These are phyloP conservation scores for Haematococcus lacustris DNA, from an alignment of 139 green algal genomes.

Conservation along the genomic window DNA sequence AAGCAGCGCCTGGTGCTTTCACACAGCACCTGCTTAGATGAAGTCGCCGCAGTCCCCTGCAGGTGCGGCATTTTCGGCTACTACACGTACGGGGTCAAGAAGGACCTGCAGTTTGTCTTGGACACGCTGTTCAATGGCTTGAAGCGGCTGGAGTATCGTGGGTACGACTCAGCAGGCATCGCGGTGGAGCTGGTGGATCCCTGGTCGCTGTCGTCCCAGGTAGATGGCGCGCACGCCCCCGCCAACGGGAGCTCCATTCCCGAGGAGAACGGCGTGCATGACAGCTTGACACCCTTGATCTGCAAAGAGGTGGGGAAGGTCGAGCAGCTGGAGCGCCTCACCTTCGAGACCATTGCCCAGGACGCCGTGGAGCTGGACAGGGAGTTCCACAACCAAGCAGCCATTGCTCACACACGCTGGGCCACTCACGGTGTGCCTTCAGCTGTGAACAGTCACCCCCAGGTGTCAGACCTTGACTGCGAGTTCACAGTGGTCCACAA, in stretches of 20 bases:
- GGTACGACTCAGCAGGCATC: conserved; percentile 73
- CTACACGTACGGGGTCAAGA: conserved; percentile 70
- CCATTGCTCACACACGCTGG: conserved; percentile 97
- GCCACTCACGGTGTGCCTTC: conserved; percentile 74
- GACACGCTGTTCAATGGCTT: conserved; percentile 84
- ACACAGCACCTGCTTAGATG: too few species aligned
- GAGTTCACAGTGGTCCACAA: conserved; percentile 99
- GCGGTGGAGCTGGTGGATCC: conserved; percentile 66
- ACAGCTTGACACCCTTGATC: conserved; percentile 16
- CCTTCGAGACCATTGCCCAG: conserved; percentile 24
- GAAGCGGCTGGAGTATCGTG: conserved; percentile 91
- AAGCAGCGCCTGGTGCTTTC: too few species aligned
- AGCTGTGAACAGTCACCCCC: conserved; percentile 84
- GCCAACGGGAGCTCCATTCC: conserved; percentile 9
- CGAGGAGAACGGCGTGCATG: conserved; percentile 29
- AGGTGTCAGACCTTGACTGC: conserved; percentile 57
- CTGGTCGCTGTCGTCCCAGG: neutral
- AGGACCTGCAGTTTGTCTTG: conserved; percentile 64
- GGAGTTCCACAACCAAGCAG: conserved; percentile 56
- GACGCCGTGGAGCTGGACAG: conserved; percentile 38
- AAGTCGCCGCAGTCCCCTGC: too few species aligned
- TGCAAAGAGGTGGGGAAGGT: conserved; percentile 82
- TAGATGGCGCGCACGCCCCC: too few species aligned
- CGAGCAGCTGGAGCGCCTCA: conserved; percentile 60
- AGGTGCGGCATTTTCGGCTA: conserved; percentile 91